phyloP scores from a whole-genome alignment of 805 yeast genomes.

The Kurtzmaniella fragi region DNA sequence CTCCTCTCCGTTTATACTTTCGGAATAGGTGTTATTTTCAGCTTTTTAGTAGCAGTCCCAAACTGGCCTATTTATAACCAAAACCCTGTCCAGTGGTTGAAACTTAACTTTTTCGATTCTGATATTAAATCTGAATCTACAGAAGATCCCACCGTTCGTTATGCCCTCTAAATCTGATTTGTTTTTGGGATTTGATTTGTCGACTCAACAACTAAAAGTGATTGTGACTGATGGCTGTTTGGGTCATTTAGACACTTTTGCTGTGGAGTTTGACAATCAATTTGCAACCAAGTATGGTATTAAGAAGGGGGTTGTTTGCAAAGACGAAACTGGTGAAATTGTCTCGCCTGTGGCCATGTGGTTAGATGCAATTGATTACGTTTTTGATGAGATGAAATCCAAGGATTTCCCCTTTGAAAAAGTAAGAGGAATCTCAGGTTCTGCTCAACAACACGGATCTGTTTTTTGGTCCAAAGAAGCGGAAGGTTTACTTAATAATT shows the following conservation, averaged over 20 bases:
- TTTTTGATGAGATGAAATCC: conserved; percentile 47
- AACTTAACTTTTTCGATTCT: conserved; percentile 20
- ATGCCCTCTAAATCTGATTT: conserved; percentile 14
- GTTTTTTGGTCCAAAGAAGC: conserved; percentile 68
- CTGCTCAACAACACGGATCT: conserved; percentile 91
- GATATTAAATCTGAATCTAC: conserved; percentile 6
- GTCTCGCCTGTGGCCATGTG: conserved; percentile 85
- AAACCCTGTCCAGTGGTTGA: conserved; percentile 46
- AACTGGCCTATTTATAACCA: conserved; percentile 54
- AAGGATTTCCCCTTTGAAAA: conserved; percentile 51
- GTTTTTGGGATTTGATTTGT: conserved; percentile 75
- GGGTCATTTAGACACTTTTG: conserved; percentile 48
- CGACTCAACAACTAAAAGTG: conserved; percentile 85
- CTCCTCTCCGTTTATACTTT: conserved; percentile 32
- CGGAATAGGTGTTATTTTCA: conserved; percentile 25
- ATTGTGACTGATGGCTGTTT: conserved; percentile 56
- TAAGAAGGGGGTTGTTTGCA: conserved; percentile 59
- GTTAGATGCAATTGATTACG: conserved; percentile 74
- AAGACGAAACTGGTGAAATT: conserved; percentile 53
- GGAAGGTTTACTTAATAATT: conserved; percentile 27
- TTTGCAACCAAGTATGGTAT: conserved; percentile 55
- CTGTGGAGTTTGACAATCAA: conserved; percentile 69
- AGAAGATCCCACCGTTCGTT: conserved; percentile 4
- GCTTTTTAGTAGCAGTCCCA: conserved; percentile 41
- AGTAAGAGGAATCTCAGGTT: conserved; percentile 72